Evolutionary conservation across 805 yeast species (phyloP), one percentile per base, ranked within the genome.

Genomic region (Suhomyces sp.): DNA sequence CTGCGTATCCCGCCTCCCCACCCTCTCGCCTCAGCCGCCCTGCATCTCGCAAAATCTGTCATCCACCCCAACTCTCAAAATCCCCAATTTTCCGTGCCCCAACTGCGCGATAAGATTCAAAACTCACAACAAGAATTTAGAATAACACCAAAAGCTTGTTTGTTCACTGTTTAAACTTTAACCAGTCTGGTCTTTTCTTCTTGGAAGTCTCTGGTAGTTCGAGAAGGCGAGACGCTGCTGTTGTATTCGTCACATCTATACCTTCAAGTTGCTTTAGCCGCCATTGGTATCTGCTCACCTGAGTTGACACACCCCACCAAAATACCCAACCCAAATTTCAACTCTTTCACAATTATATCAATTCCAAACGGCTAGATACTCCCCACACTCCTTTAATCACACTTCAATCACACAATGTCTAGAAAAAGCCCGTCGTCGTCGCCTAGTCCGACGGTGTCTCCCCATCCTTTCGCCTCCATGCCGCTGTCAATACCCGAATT

Each of bases 81-180:
- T 22, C 31, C 45, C 45, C 45, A 19, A 38, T 6, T 42, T 22
- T 13, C 22, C 29, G 29, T 23, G 31, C 26, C n/a, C 45, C 29
- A 23, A 42, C 24, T 42, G 45, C 24, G 31, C 26, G 45, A 42
- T 42, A 42, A 42, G 45, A 42, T 42, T 42, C 31, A 38, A 38
- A 38, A 38, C n/a, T 38, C 22, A 38, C 42, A 38, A 38, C 42
- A 38, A 33, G n/a, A 10, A 33, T 2, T 33, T n/a, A 17, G 36
- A 17, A 33, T 17, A 33, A 6, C 36, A 5, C 7, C 36, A n/a
- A 13, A n/a, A n/a, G 33, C 33, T 33, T 33, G 17, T n/a, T 33
- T n/a, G 8, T 33, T 6, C 17, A n/a, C 36, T 6, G 17, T 33
- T 13, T n/a, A 33, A 33, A 33, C 12, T 33, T n/a, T 1, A 13